Conservation (phyloP, 768 basidiomycete species). For the Lactarius hatsudake region DNA sequence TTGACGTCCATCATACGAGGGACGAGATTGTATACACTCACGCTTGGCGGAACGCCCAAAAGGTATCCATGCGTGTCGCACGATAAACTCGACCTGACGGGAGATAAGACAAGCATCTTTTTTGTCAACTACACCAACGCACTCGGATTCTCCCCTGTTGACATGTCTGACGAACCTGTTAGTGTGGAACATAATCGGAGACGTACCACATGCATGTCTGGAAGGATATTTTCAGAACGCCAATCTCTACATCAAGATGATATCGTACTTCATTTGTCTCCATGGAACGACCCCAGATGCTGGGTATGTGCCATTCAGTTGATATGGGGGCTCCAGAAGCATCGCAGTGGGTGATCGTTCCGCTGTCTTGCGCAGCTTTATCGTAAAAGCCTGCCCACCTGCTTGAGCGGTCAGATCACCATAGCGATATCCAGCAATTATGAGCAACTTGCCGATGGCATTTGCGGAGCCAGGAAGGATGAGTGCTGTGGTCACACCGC, state of each 20-base stretch:
- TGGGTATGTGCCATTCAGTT: constrained; percentile 41
- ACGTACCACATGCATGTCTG: constrained; percentile 60
- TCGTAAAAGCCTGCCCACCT: constrained; percentile 78
- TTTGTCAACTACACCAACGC: neutral
- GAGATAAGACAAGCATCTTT: neutral
- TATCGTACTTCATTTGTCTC: constrained; percentile 72
- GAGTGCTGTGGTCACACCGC: constrained; percentile 76
- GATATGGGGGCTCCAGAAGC: constrained; percentile 71
- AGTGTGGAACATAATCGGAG: constrained; percentile 7
- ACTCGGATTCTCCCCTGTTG: constrained; percentile 56
- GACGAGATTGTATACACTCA: constrained; percentile 23
- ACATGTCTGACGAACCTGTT: constrained; percentile 2
- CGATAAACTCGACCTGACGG: constrained; percentile 29
- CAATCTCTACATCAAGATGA: neutral
- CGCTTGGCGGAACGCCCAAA: constrained; percentile 68
- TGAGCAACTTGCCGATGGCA: constrained; percentile 50
- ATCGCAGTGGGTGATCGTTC: constrained; percentile 67
- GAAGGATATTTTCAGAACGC: neutral
- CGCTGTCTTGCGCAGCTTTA: constrained; percentile 68
- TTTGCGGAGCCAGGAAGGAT: constrained; percentile 72
- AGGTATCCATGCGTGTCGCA: constrained; percentile 64
- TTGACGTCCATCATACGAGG: neutral
- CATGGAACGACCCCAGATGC: constrained; percentile 37
- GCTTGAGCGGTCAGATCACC: neutral
- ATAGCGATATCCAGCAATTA: constrained; percentile 20